Evolutionary conservation across 1,139 yeast species (phyloP), one percentile per base, ranked within the genome.

Genomic region (Blastobotrys serpentis): DNA sequence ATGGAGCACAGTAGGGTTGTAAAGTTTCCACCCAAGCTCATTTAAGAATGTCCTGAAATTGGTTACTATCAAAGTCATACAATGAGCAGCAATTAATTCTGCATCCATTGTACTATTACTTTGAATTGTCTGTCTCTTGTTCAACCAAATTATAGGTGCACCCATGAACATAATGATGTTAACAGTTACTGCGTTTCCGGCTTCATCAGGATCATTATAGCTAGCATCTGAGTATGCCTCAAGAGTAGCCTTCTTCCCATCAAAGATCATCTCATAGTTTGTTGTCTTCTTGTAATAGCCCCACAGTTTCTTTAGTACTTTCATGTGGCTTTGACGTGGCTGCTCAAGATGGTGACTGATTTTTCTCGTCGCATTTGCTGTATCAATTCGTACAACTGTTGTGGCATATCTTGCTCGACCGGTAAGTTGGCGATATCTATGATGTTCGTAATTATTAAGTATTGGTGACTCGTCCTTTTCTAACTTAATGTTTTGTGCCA

Each of bases 161-260:
- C 34, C 34, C 16, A 13, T 13, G 16, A 30, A 30, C 5, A 30
- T 11, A 11, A 30, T 13, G 6, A 30, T 5, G 6, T n/a, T 13
- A 5, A 8, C 34, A 8, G 34, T 6, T 6, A 32, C 37, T 3
- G 16, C 8, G 3, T 13, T 11, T 18, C 37, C 14, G 3, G n/a
- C 16, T 5, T 32, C 37, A n/a, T n/a, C 7, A 18, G 18, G 16
- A 5, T 11, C 16, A 17, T 32, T 14, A 7, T 11, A 17, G 16
- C 37, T 32, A 3, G 37, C 37, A 17, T 32, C 17, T 13, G 37
- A 32, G 37, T 32, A 32, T 10, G 18, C 37, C 4, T 13, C 37
- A 14, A n/a, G 16, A 3, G n/a, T 3, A 4, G 37, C 10, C 11
- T 32, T 17, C 8, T 10, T 3, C 6, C 37, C 4, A 32, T 3